Conservation (phyloP, 2,329 filamentous ascomycete species). For the Colletotrichum sp. region DNA sequence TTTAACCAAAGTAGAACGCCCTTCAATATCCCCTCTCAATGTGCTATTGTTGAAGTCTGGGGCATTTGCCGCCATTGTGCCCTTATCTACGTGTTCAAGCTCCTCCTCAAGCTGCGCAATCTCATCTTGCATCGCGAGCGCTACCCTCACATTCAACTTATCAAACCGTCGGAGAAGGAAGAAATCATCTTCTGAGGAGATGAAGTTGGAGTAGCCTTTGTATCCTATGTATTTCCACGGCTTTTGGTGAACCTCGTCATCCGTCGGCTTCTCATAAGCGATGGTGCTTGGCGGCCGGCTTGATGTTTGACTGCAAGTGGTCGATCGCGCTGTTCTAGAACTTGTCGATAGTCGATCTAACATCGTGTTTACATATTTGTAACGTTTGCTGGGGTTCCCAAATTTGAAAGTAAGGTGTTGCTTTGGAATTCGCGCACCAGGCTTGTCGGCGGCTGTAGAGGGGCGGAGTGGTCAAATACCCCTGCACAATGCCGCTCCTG, state of each 20-base stretch:
- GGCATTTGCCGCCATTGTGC: neutral
- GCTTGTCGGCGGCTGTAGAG: neutral
- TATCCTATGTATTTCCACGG: neutral
- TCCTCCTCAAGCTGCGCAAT: neutral
- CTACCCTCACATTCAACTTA: neutral
- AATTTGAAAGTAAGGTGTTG: accelerated
- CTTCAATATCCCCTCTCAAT: neutral
- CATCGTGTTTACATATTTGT: neutral
- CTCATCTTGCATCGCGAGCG: neutral
- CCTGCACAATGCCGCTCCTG: neutral
- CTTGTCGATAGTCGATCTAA: neutral
- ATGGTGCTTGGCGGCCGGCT: neutral
- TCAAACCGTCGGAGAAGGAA: neutral
- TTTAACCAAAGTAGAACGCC: neutral
- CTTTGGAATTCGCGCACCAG: neutral
- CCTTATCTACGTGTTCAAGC: neutral
- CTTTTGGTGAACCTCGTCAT: neutral
- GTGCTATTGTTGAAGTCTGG: neutral
- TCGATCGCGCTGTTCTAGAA: neutral
- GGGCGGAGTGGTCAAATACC: neutral
- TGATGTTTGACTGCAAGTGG: neutral
- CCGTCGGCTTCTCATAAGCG: neutral
- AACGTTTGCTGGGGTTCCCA: accelerated
- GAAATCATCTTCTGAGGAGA: neutral
- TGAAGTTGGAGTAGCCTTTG: neutral